phyloP scores from a whole-genome alignment of 2,329 filamentous ascomycete species.

The Ophiosphaerella korrae region DNA sequence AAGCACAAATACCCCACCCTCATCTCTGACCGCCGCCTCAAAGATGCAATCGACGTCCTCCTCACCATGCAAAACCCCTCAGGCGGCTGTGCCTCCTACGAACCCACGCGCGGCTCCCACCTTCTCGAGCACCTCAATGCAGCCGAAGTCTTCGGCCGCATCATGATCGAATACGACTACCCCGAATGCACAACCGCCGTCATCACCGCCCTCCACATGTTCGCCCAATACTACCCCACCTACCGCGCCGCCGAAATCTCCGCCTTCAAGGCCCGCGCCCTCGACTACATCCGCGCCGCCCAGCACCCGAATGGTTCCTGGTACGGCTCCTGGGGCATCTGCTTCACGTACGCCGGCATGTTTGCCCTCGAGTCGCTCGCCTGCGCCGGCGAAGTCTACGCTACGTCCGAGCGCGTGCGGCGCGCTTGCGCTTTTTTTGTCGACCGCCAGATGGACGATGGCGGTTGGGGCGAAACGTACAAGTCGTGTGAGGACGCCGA shows the following conservation, averaged over 20 bases:
- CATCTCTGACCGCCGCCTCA: slow-evolving; percentile 76
- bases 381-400: slow-evolving; percentile 80
- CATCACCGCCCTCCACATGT: slow-evolving; percentile 83
- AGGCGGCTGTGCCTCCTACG: slow-evolving; percentile 90
- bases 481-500: slow-evolving; percentile 76
- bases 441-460: slow-evolving; percentile 82
- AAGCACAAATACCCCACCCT: slow-evolving; percentile 72
- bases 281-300: slow-evolving; percentile 79
- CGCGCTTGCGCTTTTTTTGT: slow-evolving; percentile 86
- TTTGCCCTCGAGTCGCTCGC: slow-evolving; percentile 89
- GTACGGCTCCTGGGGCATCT: slow-evolving; percentile 98
- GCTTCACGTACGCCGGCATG: slow-evolving; percentile 96
- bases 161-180: slow-evolving; percentile 99
- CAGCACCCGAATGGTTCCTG: slow-evolving; percentile 87
- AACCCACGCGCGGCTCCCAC: slow-evolving; percentile 77
- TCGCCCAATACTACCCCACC: slow-evolving; percentile 78
- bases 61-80: slow-evolving; percentile 87
- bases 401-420: slow-evolving; percentile 71
- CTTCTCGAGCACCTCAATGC: slow-evolving; percentile 87
- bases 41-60: slow-evolving; percentile 87
- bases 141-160: slow-evolving; percentile 92
- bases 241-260: slow-evolving; percentile 80
- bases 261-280: slow-evolving; percentile 71
- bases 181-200: slow-evolving; percentile 96
- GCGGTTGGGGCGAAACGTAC: slow-evolving; percentile 97